Evolutionary conservation across 176 grass and related monocot species (phyloP), one percentile per base, ranked within the genome.

Genomic region (Miscanthus lutarioriparius): DNA sequence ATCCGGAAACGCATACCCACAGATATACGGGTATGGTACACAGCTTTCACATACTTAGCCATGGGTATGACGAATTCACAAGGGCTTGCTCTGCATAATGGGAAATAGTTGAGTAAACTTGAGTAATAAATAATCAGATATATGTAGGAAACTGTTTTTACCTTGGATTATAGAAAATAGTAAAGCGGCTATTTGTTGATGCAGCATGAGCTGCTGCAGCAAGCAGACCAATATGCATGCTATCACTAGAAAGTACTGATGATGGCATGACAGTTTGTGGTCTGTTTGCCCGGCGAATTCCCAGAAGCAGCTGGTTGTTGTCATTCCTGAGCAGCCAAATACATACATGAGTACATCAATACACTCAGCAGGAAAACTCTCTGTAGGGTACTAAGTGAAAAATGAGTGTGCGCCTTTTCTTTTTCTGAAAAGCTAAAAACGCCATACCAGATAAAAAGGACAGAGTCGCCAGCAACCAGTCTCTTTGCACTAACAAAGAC

Each of bases 111-210:
- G 40, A 87, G 59, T 53, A 41, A 10, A 85, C 70, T 77, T 84
- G 16, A 69, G 72, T 81, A 14, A 28, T 17, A 44, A 87, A 12
- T 33, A 32, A 56, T 45, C 27, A 56, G 58, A 85, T 74, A 84
- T 62, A 40, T 56, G n/a, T 74, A 62, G 41, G 8, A 61, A 72
- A 63, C 16, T 74, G n/a, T 78, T 75, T 51, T 85, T 91, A 95
- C 96, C 96, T 95, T 80, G 96, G 96, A 82, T 98, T 98, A 76
- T 95, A 98, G 68, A 98, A 98, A 84, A 95, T 95, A 84, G 96
- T 98, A 79, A 98, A 98, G 20, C 93, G 92, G 49, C 92, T 95
- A 90, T 98, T 98, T 80, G 96, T 98, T 41, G 96, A 88, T 86
- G 96, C 93, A 66, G 96, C 96, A 90, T 98, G 96, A 88, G 96